Evolutionary conservation across 108 stramenopile species (phyloP).

Genomic region (Cyclostephanos invisitatus): DNA sequence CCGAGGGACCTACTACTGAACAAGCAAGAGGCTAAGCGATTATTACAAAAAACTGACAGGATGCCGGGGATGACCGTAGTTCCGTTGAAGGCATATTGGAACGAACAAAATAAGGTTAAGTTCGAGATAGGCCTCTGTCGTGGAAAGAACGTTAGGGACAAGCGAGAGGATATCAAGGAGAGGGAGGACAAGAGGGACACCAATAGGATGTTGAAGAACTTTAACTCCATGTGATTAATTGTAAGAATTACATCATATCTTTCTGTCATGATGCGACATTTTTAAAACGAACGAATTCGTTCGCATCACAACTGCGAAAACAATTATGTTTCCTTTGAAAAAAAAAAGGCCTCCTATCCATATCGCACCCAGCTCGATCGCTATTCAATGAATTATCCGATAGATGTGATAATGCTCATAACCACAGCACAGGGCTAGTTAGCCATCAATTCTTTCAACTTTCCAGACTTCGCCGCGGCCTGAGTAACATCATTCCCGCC

Average conservation of each 20-base stretch:
- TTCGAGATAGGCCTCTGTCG: conserved; percentile 78
- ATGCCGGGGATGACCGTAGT: conserved; percentile 49
- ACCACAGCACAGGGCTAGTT: background rate
- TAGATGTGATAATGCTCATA: no score
- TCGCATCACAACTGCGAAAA: no score
- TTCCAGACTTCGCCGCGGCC: conserved; percentile 60
- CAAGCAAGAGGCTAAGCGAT: conserved; percentile 55
- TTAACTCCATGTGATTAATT: conserved; percentile 36
- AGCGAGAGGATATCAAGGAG: conserved; percentile 77
- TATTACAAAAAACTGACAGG: conserved; percentile 41
- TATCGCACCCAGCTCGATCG: background rate
- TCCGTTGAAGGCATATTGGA: conserved; percentile 84
- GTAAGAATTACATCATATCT: background rate
- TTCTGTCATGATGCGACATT: background rate
- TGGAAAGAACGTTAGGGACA: conserved; percentile 87
- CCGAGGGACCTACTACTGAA: conserved; percentile 62
- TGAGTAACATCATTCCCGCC: conserved; percentile 85
- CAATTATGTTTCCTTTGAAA: no score
- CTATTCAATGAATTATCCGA: background rate
- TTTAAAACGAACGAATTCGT: background rate
- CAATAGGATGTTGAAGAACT: conserved; percentile 77
- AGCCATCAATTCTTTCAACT: conserved; percentile 68
- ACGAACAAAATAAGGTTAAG: conserved; percentile 79
- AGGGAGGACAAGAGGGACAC: conserved; percentile 76
- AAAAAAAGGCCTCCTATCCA: background rate